These are phyloP conservation scores for Tuber calosporum DNA, from an alignment of 495 filamentous ascomycete genomes.

Conservation along the genomic window DNA sequence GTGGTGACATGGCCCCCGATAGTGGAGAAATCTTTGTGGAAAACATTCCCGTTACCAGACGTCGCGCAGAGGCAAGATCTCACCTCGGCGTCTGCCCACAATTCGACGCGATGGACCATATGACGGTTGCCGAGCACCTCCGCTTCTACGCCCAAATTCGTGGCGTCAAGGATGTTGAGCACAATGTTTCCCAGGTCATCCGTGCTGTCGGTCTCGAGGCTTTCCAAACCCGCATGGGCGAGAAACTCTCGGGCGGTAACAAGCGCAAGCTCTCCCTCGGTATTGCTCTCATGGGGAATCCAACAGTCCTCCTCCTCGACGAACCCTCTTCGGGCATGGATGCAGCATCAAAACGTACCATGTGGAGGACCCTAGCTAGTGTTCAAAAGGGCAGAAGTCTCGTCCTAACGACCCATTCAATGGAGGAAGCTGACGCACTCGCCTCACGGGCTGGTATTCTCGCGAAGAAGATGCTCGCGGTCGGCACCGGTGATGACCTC, in stretches of 20 bases:
- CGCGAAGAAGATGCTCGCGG: slow-evolving; percentile 62
- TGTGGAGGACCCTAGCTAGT: slow-evolving; percentile 62
- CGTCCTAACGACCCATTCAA: slow-evolving; percentile 68
- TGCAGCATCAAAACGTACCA: slow-evolving; percentile 63
- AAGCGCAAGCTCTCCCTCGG: slow-evolving; percentile 65
- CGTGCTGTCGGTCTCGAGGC: slow-evolving; percentile 54
- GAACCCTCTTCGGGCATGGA: slow-evolving; percentile 65
- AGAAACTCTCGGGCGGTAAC: slow-evolving; percentile 63
- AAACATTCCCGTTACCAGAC: slow-evolving; percentile 57
- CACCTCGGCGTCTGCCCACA: slow-evolving; percentile 74
- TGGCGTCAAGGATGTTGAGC: slow-evolving; percentile 56
- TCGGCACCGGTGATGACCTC: slow-evolving; percentile 57
- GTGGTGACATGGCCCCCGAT: slow-evolving; percentile 69
- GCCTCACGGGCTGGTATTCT: slow-evolving; percentile 64
- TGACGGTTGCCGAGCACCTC: slow-evolving; percentile 66
- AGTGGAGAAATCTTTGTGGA: slow-evolving; percentile 68
- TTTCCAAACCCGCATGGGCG: slow-evolving; percentile 57
- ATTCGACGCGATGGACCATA: slow-evolving; percentile 59
- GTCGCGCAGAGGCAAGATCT: slow-evolving; percentile 58
- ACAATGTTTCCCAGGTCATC: slow-evolving; percentile 57
- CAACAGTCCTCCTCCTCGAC: slow-evolving; percentile 64
- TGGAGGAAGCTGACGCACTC: slow-evolving; percentile 74
- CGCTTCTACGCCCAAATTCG: slow-evolving; percentile 65
- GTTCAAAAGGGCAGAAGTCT: slow-evolving; percentile 56
- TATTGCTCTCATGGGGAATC: slow-evolving; percentile 72